Evolutionary conservation across 106 monocot genomes (phyloP), one percentile per base, ranked within the genome.

Genomic region (Acanthochlamys bracteata): DNA sequence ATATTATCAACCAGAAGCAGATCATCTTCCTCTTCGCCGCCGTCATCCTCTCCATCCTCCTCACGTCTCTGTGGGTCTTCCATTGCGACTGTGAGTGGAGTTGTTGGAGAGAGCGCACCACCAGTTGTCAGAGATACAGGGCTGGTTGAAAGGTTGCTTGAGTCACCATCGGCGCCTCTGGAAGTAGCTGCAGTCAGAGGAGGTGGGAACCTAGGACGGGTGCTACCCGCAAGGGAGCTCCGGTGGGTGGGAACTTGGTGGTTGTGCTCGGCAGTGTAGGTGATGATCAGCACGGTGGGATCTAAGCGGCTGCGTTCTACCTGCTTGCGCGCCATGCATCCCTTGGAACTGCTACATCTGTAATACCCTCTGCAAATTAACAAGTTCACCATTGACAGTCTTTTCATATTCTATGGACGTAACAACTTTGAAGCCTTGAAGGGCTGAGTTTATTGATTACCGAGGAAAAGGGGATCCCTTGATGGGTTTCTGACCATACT

Each of bases 191-290:
- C 16, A 16, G 77, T 10, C 8, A 69, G 43, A 20, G 81, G 45
- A 12, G 68, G 26, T 7, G 81, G 56, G 19, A 79, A 70, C 59
- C 76, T 79, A 39, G 80, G 83, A 25, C 87, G 76, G 0, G 81
- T 82, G 70, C 79, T 84, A 14, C 93, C 93, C 20, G 93, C 86
- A 58, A 89, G 93, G 42, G 89, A 83, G 79, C 89, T 94, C 42
- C 89, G 81, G 74, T 83, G 75, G 11, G 75, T 61, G 20, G 83
- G 83, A 22, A 74, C 24, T 7, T 79, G 79, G 68, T 83, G 83
- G 72, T 79, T 83, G 64, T 83, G 83, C 68, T 83, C 83, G 16
- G 74, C 78, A 0, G 79, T 83, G 79, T 83, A 83, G 52, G 83
- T 75, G 67, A 83, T 69, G 27, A 79, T 42, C 23, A 75, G 67